Percentiles rank a stretch among this genome's conserved stretches.
Evolutionary conservation across 2,329 filamentous ascomycete genomes (phyloP).

Genomic region (Paraphoma chrysanthemicola): DNA sequence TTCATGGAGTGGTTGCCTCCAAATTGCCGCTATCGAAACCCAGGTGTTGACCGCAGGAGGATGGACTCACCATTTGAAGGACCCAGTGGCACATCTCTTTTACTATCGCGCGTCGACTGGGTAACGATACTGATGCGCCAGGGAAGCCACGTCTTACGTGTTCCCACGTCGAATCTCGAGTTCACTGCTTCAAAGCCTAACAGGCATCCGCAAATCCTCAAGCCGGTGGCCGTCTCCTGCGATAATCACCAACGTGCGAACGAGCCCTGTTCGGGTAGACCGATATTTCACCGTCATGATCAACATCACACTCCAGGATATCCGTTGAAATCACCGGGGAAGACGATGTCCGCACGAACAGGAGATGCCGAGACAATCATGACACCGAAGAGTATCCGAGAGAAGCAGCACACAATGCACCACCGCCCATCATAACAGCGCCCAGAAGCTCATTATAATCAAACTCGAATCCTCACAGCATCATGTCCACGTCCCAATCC

Average conservation of each 20-base stretch:
- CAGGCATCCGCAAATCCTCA: too few relatives aligned
- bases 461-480: neutral
- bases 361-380: too few relatives aligned
- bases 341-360: too few relatives aligned
- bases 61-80: conserved; percentile 22
- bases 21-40: conserved; percentile 28
- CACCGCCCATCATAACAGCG: too few relatives aligned
- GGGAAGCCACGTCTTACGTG: neutral
- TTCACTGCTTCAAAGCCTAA: neutral
- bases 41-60: conserved; percentile 1
- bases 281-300: neutral
- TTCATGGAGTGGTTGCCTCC: conserved; percentile 39
- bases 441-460: too few relatives aligned
- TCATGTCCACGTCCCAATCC: neutral
- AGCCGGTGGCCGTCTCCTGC: neutral
- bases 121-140: too few relatives aligned
- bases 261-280: neutral
- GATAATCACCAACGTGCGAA: neutral
- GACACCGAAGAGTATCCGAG: too few relatives aligned
- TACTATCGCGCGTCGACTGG: neutral
- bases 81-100: conserved; percentile 35
- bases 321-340: too few relatives aligned
- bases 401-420: too few relatives aligned
- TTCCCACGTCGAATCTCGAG: neutral
- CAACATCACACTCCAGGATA: too few relatives aligned